Conservation (phyloP, 306 rosid species). For the peach (Prunus persica) region Prunus_persica_NCBIv2 NC_034009.1:29505501-29506000, state of each 20-base stretch:
- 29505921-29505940: conserved; percentile 69
- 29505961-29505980: background rate
- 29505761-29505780: conserved; percentile 31
- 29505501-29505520: conserved; percentile 34
- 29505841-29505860: conserved; percentile 75
- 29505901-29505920: conserved; percentile 50
- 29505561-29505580: conserved; percentile 27
- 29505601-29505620: conserved; percentile 38
- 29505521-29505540: conserved; percentile 9
- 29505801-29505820: conserved; percentile 10
- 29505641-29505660: conserved; percentile 51
- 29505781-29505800: conserved; percentile 40
- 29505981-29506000: conserved; percentile 19
- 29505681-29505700: conserved; percentile 33
- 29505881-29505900: conserved; percentile 40
- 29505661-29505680: conserved; percentile 52
- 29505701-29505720: conserved; percentile 42
- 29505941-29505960: conserved; percentile 35
- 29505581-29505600: conserved; percentile 25
- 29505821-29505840: conserved; percentile 51
- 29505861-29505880: conserved; percentile 53
- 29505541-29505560: background rate
- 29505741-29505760: conserved; percentile 52
- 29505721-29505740: conserved; percentile 26
- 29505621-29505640: conserved; percentile 33